Evolutionary conservation across 2,329 filamentous ascomycete species (phyloP), one percentile per base, ranked within the genome.

Genomic region (Alternaria metachromatica): DNA sequence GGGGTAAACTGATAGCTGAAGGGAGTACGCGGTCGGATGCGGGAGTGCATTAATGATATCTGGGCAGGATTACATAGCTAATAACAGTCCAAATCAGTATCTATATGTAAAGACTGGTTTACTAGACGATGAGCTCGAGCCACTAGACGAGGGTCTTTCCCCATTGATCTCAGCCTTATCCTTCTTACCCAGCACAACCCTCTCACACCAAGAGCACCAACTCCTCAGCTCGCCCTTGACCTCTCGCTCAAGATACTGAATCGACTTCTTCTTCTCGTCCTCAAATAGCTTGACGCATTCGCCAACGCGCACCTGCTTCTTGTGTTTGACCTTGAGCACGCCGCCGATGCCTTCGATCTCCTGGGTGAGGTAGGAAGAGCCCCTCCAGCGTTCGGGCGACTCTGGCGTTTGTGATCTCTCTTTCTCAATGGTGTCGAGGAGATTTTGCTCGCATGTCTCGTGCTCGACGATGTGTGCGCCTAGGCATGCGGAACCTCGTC

Each of bases 271-370:
- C 20, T 71, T 68, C 65, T 81, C 88, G 8, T 86, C 93, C 68
- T 92, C 91, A 82, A 90, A 94, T 77, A 97, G 93, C 65, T 91
- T 91, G 12, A 97, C 95, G 65, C 91, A 93, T 5, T 91, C 92
- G 1, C 94, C 95, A 0, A 97, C 89, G 63, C 87, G 87, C 6
- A 96, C 88, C 82, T 93, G 90, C 73, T 90, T 90, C 72, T 96
- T 92, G n/a, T 92, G 85, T 81, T 95, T 97, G 65, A 90, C 92
- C 84, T 97, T 97, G 57, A 97, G 88, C 13, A 91, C 87, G 1
- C 94, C 94, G 11, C 94, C 94, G 48, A 97, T 92, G 3, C 94
- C 94, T 74, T 97, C 93, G 64, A 97, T 92, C 80, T 97, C 94
- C 75, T 97, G 94, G 45, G 92, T 86, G 60, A 89, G 86, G 75